Base-by-base conservation (phyloP, 2,329 filamentous ascomycete species). In the Aspergillus candidus region DNA sequence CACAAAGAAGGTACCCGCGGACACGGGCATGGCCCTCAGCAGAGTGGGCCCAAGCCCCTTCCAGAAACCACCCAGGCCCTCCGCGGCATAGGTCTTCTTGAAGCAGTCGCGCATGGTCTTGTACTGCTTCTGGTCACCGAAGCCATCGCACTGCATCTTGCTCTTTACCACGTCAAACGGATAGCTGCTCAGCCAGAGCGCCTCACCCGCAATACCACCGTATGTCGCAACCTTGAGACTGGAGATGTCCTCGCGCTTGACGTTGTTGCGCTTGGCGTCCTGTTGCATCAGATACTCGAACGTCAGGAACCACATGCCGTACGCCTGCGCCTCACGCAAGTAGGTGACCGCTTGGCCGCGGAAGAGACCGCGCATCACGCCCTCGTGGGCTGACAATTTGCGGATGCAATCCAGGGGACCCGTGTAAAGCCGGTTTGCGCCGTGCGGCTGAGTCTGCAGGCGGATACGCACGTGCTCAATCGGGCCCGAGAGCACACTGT, bases 121-220 rank as follows among this genome's bases (percentile, higher is more conserved):
- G 71, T 86, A 98, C 63, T 77, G 77, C 73, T 83, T 82, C 51
- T 78, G 71, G 4, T 62, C 67, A 2, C 87, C 88, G 63, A 96
- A 93, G 0, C 87, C 90, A 70, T 98, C 93, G 46, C 85, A 95
- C 78, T 98, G 93, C 91, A 97, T 96, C 80, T 95, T 97, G 71
- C 88, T 95, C 85, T 98, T 98, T 70, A 98, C 72, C 22, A 98
- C 91, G 70, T 98, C 93, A 53, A 98, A 85, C 15, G 93, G 93
- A 71, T 98, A 98, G 62, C 88, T 94, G 31, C 78, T 78, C 43
- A 98, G 73, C 93, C 93, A 98, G 45, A 98, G 78, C 41, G 83
- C 88, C 75, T 98, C 93, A 56, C 93, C 93, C 0, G 93, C 93
- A 33, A 98, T 69, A 35, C 93, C 93, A 52, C 93, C 93, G 66